These are phyloP conservation scores for Trichoderma polysporum DNA, from an alignment of 2,329 filamentous ascomycete genomes.

Conservation along the genomic window DNA sequence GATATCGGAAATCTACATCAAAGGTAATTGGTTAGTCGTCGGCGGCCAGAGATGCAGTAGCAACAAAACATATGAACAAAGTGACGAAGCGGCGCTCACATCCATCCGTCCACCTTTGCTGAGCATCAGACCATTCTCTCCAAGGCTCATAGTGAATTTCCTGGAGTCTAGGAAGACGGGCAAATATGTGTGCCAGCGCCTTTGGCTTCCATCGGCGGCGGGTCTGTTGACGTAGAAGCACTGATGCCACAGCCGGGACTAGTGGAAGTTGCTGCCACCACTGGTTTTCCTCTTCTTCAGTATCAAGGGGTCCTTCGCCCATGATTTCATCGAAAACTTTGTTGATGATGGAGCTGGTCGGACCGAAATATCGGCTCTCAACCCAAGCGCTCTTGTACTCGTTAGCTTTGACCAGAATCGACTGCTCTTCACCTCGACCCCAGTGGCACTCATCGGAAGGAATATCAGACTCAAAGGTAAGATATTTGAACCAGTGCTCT, in stretches of 20 bases:
- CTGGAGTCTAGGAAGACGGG: conserved; percentile 33
- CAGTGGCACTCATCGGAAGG: background rate
- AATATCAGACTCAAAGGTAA: conserved; percentile 23
- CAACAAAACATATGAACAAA: too few relatives aligned
- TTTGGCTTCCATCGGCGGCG: conserved; percentile 32
- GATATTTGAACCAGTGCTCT: conserved; percentile 33
- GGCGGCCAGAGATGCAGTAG: background rate
- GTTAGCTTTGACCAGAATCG: background rate
- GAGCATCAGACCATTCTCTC: conserved; percentile 29
- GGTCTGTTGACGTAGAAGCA: conserved; percentile 38
- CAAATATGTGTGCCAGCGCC: conserved; percentile 31
- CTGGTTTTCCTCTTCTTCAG: background rate
- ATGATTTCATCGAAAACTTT: conserved; percentile 28
- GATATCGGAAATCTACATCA: background rate
- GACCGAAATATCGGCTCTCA: too few relatives aligned
- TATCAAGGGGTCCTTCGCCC: conserved; percentile 7
- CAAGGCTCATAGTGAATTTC: conserved; percentile 40
- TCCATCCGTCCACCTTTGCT: background rate
- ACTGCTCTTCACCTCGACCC: background rate
- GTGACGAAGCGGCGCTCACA: too few relatives aligned
- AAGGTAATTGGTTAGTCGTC: background rate
- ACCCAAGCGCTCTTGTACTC: conserved; percentile 5
- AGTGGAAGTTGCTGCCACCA: conserved; percentile 23
- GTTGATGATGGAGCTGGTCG: background rate
- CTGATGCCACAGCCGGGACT: conserved; percentile 32